Evolutionary conservation across 2,329 filamentous ascomycete genomes (phyloP), one percentile per base, ranked within the genome.

Genomic region (Paraphoma sp.): DNA sequence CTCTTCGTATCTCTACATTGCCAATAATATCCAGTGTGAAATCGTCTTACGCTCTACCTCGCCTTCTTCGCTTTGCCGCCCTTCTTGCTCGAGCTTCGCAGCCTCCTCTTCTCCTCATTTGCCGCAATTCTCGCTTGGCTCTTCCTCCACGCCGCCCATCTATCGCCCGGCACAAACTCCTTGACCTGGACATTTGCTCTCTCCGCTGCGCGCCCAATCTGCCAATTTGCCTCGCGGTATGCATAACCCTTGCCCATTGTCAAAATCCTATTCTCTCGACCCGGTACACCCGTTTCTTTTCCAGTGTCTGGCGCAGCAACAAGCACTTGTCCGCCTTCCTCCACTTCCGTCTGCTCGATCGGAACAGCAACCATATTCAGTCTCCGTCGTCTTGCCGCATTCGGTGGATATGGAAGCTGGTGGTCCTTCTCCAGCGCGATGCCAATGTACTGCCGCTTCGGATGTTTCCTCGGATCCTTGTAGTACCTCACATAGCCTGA

Each of bases 401-500:
- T 89, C 28, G 78, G 80, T 0, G 91, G 89, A 71, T 90, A 87
- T 0, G 95, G 95, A 1, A 99, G 86, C 31, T 83, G 87, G 69
- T 96, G 91, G 14, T 88, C 82, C 73, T 92, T 92, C 75, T 93
- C 85, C 77, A 97, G 93, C 33, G 91, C 90, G 17, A 99, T 90
- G 59, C 95, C 95, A 71, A 99, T 99, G 82, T 93, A 99, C 77
- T 96, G 92, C 58, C 93, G 87, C 65, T 92, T 90, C 0, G 93
- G 91, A 77, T 98, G 92, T 56, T 83, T 85, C 31, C 84, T 78
- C 0, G 93, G 93, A 74, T 99, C 94, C 73, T 89, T 88, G 83
- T 99, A 99, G 85, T 97, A 99, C 69, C 95, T 93, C 58, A 99
- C 95, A 78, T 96, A 99, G 62, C 95, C 95, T 3, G 89, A 84